Percentiles rank a stretch among this genome's conserved stretches.
phyloP scores from a whole-genome alignment of 129 eudicot species.

The Flaveria robusta region DNA sequence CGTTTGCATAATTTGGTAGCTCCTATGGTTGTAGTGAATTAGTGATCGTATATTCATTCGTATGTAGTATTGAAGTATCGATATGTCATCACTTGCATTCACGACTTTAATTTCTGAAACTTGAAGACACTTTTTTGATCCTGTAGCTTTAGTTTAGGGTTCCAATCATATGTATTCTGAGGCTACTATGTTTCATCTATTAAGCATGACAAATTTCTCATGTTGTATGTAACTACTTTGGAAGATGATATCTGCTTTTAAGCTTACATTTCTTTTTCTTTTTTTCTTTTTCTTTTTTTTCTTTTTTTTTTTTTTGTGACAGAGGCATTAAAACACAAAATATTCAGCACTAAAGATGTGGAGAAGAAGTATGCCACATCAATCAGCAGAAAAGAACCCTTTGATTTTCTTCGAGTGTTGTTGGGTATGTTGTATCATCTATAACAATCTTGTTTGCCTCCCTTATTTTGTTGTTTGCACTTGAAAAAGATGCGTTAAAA shows the following conservation, averaged over 20 bases:
- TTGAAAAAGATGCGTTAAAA: background rate
- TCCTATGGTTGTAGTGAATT: background rate
- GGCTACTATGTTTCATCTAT: background rate
- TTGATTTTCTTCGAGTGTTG: slow-evolving; percentile 46
- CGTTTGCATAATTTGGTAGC: background rate
- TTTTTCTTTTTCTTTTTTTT: too few relatives aligned
- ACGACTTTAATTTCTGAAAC: background rate
- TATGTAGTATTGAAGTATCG: slow-evolving; percentile 6
- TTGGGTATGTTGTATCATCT: slow-evolving; percentile 42
- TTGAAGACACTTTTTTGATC: background rate
- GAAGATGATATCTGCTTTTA: background rate
- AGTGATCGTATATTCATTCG: too few relatives aligned
- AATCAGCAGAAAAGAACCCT: slow-evolving; percentile 44
- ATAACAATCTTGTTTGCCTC: background rate
- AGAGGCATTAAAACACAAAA: slow-evolving; percentile 37
- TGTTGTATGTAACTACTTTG: background rate
- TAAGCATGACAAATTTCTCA: background rate
- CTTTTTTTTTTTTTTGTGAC: slow-evolving; percentile 26
- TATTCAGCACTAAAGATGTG: slow-evolving; percentile 38
- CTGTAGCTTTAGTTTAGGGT: background rate
- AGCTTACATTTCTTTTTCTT: too few relatives aligned
- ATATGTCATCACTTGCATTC: slow-evolving; percentile 7
- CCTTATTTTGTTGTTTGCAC: background rate
- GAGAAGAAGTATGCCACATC: slow-evolving; percentile 29
- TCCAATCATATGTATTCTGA: background rate